Conservation (phyloP, 106 monocot genomes). For the Dactylorhiza incarnata region DNA sequence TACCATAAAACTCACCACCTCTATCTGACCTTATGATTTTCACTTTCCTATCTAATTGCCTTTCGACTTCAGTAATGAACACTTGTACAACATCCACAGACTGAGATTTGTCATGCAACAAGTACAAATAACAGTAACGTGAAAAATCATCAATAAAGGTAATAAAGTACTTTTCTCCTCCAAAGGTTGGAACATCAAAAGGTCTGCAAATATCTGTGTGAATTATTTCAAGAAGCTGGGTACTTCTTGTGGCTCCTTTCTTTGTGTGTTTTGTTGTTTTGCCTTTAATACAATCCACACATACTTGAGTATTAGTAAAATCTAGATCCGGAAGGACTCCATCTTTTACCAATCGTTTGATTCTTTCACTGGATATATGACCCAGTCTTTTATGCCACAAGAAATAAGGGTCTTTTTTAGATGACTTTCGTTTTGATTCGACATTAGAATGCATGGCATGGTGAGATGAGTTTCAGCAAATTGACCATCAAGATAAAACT, state of each 20-base stretch:
- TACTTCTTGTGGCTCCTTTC: not conserved
- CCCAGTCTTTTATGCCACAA: too few relatives aligned
- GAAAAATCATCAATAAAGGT: constrained; percentile 13
- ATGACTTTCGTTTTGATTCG: too few relatives aligned
- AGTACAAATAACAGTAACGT: constrained; percentile 9
- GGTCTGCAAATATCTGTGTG: constrained; percentile 9
- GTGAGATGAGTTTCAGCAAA: too few relatives aligned
- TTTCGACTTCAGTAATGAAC: constrained; percentile 1
- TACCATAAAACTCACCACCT: constrained; percentile 16
- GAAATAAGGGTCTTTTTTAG: too few relatives aligned
- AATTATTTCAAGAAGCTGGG: constrained; percentile 1
- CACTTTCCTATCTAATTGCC: constrained; percentile 13
- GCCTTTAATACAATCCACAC: too few relatives aligned
- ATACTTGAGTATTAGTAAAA: too few relatives aligned
- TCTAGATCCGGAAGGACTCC: too few relatives aligned
- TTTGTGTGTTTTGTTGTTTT: too few relatives aligned
- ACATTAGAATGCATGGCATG: too few relatives aligned
- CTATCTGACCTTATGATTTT: constrained; percentile 11
- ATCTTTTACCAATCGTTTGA: too few relatives aligned
- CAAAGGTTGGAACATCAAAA: constrained; percentile 9
- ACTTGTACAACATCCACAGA: not conserved
- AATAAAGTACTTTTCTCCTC: constrained; percentile 13
- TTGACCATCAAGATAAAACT: too few relatives aligned
- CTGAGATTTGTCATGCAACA: constrained; percentile 8
- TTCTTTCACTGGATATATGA: too few relatives aligned